Conservation (phyloP, 2,329 filamentous ascomycete species). For the Fonsecaea multimorphosa region DNA sequence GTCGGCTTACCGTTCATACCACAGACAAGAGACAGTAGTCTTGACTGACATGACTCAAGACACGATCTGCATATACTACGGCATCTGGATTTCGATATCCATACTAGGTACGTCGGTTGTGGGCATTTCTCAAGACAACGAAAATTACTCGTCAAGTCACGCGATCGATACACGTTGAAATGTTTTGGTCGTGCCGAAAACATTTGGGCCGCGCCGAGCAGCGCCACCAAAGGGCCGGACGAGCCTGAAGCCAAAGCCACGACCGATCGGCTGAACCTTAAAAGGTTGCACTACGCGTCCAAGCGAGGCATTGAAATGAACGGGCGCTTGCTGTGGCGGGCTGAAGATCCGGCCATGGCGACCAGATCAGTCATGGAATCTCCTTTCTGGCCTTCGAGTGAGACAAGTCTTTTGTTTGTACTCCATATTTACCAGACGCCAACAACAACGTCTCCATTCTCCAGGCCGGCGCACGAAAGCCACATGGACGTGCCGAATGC, state of each 20-base stretch:
- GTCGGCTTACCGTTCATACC: too few species aligned
- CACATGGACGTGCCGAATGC: background rate
- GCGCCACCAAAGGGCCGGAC: slow-evolving; percentile 9
- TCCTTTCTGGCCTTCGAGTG: background rate
- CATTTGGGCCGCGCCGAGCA: background rate
- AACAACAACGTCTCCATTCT: background rate
- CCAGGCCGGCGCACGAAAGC: background rate
- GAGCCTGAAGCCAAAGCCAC: slow-evolving; percentile 3
- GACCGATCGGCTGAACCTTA: slow-evolving; percentile 11
- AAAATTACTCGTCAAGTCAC: too few species aligned
- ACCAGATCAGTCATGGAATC: background rate
- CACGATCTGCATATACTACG: too few species aligned
- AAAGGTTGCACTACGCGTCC: background rate
- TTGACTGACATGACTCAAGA: too few species aligned
- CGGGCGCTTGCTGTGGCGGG: background rate
- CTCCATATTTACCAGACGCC: background rate
- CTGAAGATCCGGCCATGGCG: background rate
- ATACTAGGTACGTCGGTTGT: too few species aligned
- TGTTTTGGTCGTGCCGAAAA: background rate
- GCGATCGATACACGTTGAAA: too few species aligned
- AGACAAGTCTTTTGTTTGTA: background rate
- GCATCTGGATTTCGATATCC: too few species aligned
- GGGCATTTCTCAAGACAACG: too few species aligned
- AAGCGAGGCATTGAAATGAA: background rate
- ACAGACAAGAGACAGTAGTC: too few species aligned